Conservation (phyloP, 192 early-diverging fungal species). For the Powellomyces hirtus region DNA sequence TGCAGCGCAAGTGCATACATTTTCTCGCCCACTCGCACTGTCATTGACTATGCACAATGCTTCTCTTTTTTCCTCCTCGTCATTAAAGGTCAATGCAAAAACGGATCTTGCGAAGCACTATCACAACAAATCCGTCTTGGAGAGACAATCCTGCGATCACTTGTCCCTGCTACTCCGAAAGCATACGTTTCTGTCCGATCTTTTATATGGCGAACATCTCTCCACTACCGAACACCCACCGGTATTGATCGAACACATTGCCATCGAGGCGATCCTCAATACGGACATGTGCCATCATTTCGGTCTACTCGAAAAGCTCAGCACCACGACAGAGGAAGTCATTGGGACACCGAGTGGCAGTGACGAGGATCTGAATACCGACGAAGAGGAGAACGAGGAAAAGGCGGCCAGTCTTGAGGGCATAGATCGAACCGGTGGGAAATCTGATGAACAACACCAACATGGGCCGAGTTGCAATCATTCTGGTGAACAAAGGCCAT, state of each 20-base stretch:
- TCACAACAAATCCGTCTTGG: constrained; percentile 79
- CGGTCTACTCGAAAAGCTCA: constrained; percentile 54
- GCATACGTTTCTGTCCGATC: constrained; percentile 59
- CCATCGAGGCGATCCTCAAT: constrained; percentile 75
- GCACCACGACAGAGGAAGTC: constrained; percentile 25
- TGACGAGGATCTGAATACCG: not conserved
- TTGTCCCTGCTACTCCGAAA: constrained; percentile 72
- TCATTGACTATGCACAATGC: not conserved
- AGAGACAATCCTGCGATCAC: constrained; percentile 79
- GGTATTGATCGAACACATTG: constrained; percentile 39
- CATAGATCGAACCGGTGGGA: not conserved
- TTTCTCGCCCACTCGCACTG: too few relatives aligned
- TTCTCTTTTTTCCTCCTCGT: constrained; percentile 58
- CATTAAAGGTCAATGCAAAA: constrained; percentile 82
- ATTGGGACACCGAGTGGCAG: constrained; percentile 8
- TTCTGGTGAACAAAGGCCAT: too few relatives aligned
- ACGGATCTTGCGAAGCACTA: constrained; percentile 73
- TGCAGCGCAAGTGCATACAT: not conserved
- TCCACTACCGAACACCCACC: constrained; percentile 9
- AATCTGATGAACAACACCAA: too few relatives aligned
- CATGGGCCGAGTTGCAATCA: too few relatives aligned
- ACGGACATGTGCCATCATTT: constrained; percentile 95
- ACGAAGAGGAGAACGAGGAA: not conserved
- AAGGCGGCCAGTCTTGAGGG: not conserved
- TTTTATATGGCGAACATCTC: constrained; percentile 14